phyloP scores from a whole-genome alignment of 495 filamentous ascomycete genomes.

The Talaromyces trachyspermus region DNA sequence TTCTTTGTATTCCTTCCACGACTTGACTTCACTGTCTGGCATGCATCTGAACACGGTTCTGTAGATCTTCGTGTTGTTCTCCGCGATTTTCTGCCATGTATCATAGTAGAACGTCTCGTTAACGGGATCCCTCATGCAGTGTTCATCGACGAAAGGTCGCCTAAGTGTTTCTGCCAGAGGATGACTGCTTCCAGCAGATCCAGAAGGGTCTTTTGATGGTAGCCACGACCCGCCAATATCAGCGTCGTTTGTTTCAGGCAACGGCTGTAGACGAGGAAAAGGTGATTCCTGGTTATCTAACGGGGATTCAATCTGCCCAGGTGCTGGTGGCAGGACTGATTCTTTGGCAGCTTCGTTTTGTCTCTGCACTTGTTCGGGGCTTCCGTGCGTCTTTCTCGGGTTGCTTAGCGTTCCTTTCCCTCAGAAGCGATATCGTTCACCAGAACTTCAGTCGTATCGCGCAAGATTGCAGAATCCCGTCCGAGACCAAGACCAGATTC shows the following conservation, averaged over 20 bases:
- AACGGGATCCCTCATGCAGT: constrained; percentile 78
- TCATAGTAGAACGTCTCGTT: constrained; percentile 78
- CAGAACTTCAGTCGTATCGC: constrained; percentile 57
- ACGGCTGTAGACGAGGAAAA: constrained; percentile 56
- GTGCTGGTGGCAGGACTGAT: constrained; percentile 43
- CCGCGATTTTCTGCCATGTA: constrained; percentile 79
- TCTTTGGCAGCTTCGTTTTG: constrained; percentile 30
- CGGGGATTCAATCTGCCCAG: constrained; percentile 19
- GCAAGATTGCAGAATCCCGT: constrained; percentile 59
- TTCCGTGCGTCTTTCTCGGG: constrained; percentile 32
- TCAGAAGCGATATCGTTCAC: constrained; percentile 50
- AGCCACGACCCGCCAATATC: constrained; percentile 66
- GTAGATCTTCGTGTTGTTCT: constrained; percentile 91
- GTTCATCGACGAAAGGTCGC: constrained; percentile 52
- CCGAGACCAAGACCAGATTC: constrained; percentile 48
- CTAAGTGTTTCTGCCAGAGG: constrained; percentile 61
- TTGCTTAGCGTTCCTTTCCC: constrained; percentile 47
- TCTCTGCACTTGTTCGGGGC: constrained; percentile 11
- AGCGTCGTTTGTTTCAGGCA: constrained; percentile 64
- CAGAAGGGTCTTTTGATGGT: constrained; percentile 35
- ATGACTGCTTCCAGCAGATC: constrained; percentile 36
- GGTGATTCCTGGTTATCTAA: constrained; percentile 14
- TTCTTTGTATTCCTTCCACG: constrained; percentile 91
- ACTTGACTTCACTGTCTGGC: constrained; percentile 89
- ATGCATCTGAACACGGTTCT: constrained; percentile 92